These are phyloP conservation scores for Boletus bicolor DNA, from an alignment of 768 basidiomycete genomes.

Conservation along the genomic window DNA sequence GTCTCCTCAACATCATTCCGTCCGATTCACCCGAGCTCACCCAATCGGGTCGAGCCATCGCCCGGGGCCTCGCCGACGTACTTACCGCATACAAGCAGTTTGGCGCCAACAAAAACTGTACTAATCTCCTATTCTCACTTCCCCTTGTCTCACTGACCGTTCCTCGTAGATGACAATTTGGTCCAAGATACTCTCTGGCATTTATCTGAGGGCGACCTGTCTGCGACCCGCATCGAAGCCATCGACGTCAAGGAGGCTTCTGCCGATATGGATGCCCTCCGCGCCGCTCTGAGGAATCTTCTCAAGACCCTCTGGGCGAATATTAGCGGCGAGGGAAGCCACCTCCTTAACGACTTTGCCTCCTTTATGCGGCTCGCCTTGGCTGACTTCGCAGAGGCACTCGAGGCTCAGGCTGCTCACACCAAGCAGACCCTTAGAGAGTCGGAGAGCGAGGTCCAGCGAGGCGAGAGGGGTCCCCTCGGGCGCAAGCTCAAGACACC, in stretches of 20 bases:
- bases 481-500: constrained; percentile 52
- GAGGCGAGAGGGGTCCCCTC: constrained; percentile 55
- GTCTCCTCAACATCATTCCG: constrained; percentile 46
- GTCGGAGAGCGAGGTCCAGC: constrained; percentile 56
- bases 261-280: constrained; percentile 49
- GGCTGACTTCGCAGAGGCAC: constrained; percentile 60
- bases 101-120: constrained; percentile 56
- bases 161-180: constrained; percentile 52
- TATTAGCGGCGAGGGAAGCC: constrained; percentile 49
- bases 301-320: constrained; percentile 53
- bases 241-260: constrained; percentile 44
- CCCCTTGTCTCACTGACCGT: not conserved
- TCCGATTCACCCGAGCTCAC: constrained; percentile 47
- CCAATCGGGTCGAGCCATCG: constrained; percentile 51
- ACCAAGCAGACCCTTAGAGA: constrained; percentile 53
- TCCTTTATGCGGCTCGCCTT: constrained; percentile 63
- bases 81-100: constrained; percentile 58
- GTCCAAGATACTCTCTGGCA: constrained; percentile 68
- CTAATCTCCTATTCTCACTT: not conserved
- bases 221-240: constrained; percentile 34
- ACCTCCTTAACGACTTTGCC: constrained; percentile 58
- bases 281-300: constrained; percentile 47
- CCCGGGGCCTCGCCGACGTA: constrained; percentile 47
- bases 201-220: constrained; percentile 52
- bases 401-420: constrained; percentile 49